Conservation (phyloP, 2,329 filamentous ascomycete species). For the Penicillium brasilianum region DNA sequence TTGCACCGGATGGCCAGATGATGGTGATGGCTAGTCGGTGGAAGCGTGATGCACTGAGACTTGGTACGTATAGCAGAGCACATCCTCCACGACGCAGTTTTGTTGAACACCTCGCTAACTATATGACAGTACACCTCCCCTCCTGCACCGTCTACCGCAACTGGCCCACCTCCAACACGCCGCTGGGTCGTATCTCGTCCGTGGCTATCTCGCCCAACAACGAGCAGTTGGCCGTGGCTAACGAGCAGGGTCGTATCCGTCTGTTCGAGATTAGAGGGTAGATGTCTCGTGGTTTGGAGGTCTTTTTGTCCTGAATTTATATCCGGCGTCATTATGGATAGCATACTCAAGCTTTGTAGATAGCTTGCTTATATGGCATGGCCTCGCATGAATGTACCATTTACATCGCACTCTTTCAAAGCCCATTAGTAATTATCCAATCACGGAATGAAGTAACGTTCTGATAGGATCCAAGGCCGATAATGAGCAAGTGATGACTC, state of each 20-base stretch:
- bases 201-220: constrained; percentile 71
- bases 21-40: constrained; percentile 83
- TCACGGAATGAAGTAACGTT: neutral
- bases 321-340: constrained; percentile 5
- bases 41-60: constrained; percentile 84
- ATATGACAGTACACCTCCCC: constrained; percentile 73
- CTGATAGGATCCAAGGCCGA: neutral
- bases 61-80: constrained; percentile 52
- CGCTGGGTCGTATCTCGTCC: constrained; percentile 79
- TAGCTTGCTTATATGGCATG: constrained; percentile 2
- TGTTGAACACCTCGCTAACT: constrained; percentile 17
- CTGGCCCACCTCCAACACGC: constrained; percentile 92
- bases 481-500: neutral
- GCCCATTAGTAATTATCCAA: too few species aligned
- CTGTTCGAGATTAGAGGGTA: constrained; percentile 85
- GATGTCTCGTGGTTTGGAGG: constrained; percentile 15
- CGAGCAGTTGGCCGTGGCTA: constrained; percentile 80
- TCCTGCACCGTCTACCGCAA: constrained; percentile 94
- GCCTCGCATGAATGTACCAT: neutral
- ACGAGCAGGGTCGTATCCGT: constrained; percentile 84
- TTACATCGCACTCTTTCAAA: neutral
- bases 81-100: too few species aligned
- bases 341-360: constrained; percentile 2
- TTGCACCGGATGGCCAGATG: constrained; percentile 88
- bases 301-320: neutral